Percentiles rank a stretch among this genome's conserved stretches.
phyloP scores from a whole-genome alignment of 805 yeast genomes.

The Pichia insulana region DNA sequence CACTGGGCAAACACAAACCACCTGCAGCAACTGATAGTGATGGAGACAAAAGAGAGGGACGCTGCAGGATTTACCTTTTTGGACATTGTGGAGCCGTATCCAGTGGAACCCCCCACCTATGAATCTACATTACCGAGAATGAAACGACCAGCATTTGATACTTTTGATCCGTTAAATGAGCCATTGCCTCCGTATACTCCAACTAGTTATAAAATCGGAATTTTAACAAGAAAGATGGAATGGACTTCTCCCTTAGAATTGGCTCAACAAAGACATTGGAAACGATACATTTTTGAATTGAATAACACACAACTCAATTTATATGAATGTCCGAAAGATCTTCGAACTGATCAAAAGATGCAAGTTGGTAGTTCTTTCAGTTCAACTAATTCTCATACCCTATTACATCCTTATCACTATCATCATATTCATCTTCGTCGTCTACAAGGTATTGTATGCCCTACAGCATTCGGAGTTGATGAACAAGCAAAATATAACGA shows the following conservation, averaged over 20 bases:
- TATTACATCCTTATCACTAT: constrained; percentile 13
- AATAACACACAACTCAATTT: constrained; percentile 83
- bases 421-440: constrained; percentile 8
- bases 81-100: constrained; percentile 26
- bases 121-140: constrained; percentile 28
- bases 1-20: no score
- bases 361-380: constrained; percentile 11
- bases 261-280: constrained; percentile 65
- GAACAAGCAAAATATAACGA: constrained; percentile 7
- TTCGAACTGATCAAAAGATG: constrained; percentile 7
- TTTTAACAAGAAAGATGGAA: constrained; percentile 59
- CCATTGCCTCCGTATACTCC: constrained; percentile 59
- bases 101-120: constrained; percentile 33
- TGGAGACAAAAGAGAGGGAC: no score
- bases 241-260: constrained; percentile 72
- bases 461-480: constrained; percentile 3
- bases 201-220: constrained; percentile 50
- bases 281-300: constrained; percentile 54
- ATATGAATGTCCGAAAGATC: constrained; percentile 29
- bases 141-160: constrained; percentile 27
- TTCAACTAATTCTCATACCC: constrained; percentile 8
- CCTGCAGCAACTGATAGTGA: no score
- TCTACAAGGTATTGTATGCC: neutral
- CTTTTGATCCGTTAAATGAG: constrained; percentile 29
- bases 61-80: neutral